Conservation (phyloP, 495 filamentous ascomycete species). For the Parmelia sp. region DNA sequence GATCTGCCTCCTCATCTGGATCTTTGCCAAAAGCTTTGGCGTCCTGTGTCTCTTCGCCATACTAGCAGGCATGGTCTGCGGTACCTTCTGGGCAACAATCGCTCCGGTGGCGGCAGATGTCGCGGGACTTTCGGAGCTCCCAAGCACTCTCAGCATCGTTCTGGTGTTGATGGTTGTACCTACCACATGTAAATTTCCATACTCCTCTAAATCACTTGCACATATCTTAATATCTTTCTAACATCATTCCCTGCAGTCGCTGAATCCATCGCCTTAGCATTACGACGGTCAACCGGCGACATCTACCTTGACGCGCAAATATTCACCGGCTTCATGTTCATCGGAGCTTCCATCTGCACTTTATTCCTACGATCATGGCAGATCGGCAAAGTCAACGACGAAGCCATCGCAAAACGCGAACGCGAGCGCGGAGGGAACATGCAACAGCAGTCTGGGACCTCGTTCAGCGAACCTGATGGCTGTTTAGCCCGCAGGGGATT, state of each 20-base stretch:
- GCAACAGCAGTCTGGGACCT: neutral
- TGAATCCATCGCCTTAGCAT: conserved; percentile 67
- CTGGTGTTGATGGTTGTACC: conserved; percentile 67
- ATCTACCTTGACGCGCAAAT: conserved; percentile 59
- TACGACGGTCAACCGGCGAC: conserved; percentile 42
- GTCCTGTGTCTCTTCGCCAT: conserved; percentile 66
- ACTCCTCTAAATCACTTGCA: neutral
- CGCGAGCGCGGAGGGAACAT: neutral
- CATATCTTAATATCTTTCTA: neutral
- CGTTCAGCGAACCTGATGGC: conserved; percentile 1
- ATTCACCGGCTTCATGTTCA: conserved; percentile 61
- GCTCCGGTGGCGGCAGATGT: conserved; percentile 59
- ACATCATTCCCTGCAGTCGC: conserved; percentile 47
- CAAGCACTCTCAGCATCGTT: conserved; percentile 61
- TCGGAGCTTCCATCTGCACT: conserved; percentile 50
- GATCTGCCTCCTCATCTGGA: conserved; percentile 67
- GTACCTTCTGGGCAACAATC: conserved; percentile 61
- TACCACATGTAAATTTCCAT: conserved; percentile 50
- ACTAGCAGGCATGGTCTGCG: conserved; percentile 62
- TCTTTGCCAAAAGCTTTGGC: conserved; percentile 58
- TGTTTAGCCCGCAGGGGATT: neutral
- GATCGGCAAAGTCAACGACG: conserved; percentile 24
- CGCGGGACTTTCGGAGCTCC: conserved; percentile 61
- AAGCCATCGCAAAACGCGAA: neutral
- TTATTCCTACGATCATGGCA: conserved; percentile 48